Percentiles rank a stretch among this genome's conserved stretches.
Conservation (phyloP, 768 basidiomycete species). For the Tephrocybe sp. region DNA sequence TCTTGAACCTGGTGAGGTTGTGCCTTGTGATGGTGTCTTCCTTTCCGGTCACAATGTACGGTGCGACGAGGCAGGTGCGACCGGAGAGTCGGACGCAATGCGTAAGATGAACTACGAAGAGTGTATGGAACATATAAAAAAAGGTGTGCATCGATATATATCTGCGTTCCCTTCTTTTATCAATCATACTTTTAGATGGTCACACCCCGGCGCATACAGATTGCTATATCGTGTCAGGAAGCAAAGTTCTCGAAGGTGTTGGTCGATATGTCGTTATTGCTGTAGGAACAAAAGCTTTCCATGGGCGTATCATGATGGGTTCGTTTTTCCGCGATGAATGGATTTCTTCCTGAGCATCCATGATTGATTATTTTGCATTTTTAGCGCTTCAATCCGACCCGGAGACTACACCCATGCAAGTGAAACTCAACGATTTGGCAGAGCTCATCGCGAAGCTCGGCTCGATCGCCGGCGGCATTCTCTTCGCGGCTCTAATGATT, state of each 20-base stretch:
- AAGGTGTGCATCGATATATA: no score
- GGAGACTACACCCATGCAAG: conserved; percentile 89
- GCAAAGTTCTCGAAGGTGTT: conserved; percentile 92
- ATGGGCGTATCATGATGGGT: conserved; percentile 99
- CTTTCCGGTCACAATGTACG: conserved; percentile 88
- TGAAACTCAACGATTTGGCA: conserved; percentile 92
- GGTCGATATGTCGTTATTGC: conserved; percentile 91
- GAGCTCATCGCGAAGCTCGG: conserved; percentile 94
- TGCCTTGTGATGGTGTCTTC: conserved; percentile 96
- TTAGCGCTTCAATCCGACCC: conserved; percentile 82
- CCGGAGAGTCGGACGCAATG: conserved; percentile 95
- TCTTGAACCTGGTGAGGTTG: conserved; percentile 91
- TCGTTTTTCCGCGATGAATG: conserved; percentile 21
- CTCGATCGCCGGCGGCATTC: conserved; percentile 71
- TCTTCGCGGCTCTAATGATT: conserved; percentile 88
- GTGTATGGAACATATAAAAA: conserved; percentile 50
- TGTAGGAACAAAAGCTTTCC: conserved; percentile 90
- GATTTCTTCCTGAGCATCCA: background rate
- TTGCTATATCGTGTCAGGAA: conserved; percentile 89
- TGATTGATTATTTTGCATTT: conserved; percentile 1
- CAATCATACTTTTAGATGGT: conserved; percentile 10
- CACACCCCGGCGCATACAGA: conserved; percentile 62
- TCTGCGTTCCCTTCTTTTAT: background rate
- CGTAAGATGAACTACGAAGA: conserved; percentile 81
- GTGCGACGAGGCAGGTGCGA: conserved; percentile 95